phyloP scores from a whole-genome alignment of 2,329 filamentous ascomycete species.

The Aspergillus terreus region DNA sequence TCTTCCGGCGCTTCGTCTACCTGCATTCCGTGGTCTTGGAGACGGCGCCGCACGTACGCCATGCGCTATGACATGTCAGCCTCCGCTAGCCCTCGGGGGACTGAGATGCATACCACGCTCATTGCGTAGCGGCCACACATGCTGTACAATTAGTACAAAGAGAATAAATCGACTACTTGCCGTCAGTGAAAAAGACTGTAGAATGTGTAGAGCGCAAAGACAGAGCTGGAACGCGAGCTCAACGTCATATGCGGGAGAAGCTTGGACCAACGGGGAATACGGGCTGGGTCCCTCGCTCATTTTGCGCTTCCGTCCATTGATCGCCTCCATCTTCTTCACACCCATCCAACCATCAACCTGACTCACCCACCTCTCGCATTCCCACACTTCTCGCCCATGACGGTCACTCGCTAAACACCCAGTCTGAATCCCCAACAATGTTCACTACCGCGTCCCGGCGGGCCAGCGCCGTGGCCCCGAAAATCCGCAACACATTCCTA shows the following conservation, averaged over 20 bases:
- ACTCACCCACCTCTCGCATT: not conserved
- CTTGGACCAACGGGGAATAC: not conserved
- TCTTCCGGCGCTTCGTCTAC: slow-evolving; percentile 70
- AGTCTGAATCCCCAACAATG: slow-evolving; percentile 13
- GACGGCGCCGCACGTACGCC: slow-evolving; percentile 67
- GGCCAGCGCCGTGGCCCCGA: slow-evolving; percentile 22
- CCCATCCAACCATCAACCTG: not conserved
- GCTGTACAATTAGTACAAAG: not conserved
- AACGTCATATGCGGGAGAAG: not conserved
- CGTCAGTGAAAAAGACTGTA: too few species aligned
- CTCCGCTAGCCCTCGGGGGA: not conserved
- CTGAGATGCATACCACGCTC: slow-evolving; percentile 47
- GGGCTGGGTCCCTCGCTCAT: not conserved
- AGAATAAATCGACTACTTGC: too few species aligned
- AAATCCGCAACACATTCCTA: slow-evolving; percentile 9
- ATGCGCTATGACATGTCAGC: slow-evolving; percentile 56
- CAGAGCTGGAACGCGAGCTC: not conserved
- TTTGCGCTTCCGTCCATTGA: not conserved
- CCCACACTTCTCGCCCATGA: not conserved
- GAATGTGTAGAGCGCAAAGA: not conserved
- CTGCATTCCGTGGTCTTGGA: slow-evolving; percentile 71
- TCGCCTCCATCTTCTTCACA: not conserved
- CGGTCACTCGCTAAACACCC: not conserved
- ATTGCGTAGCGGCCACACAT: slow-evolving; percentile 70
- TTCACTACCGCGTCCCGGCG: slow-evolving; percentile 27